These are phyloP conservation scores for Phragmites australis DNA, from an alignment of 176 grass and related monocot species.

Conservation along the genomic window DNA sequence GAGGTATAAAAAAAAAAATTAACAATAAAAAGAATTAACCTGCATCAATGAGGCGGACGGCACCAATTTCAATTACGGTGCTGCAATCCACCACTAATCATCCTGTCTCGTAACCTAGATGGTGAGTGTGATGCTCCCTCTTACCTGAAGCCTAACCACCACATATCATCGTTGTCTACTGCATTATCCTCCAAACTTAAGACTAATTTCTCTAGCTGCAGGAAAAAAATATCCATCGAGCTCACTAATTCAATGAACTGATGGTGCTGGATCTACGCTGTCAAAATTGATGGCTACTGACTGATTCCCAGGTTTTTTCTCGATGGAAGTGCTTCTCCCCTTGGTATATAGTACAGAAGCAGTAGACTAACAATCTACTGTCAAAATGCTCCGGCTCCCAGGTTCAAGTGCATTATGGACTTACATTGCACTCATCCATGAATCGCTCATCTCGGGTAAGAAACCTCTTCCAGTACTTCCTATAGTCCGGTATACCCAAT, in stretches of 20 bases:
- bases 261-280: slow-evolving; percentile 59
- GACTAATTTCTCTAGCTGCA: slow-evolving; percentile 54
- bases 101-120: slow-evolving; percentile 52
- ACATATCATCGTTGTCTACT: slow-evolving; percentile 42
- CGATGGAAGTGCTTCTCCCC: slow-evolving; percentile 37
- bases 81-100: slow-evolving; percentile 38
- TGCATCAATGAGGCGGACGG: slow-evolving; percentile 45
- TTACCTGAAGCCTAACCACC: slow-evolving; percentile 49
- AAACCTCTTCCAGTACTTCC: slow-evolving; percentile 86
- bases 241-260: slow-evolving; percentile 69
- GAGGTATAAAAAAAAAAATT: slow-evolving; percentile 52
- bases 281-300: slow-evolving; percentile 62
- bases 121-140: slow-evolving; percentile 42
- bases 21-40: slow-evolving; percentile 64
- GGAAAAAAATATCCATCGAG: slow-evolving; percentile 54
- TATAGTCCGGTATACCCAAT: slow-evolving; percentile 90
- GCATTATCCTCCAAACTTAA: slow-evolving; percentile 55
- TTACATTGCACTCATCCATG: slow-evolving; percentile 98
- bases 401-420: slow-evolving; percentile 56
- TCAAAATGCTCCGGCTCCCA: slow-evolving; percentile 37
- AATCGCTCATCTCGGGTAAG: slow-evolving; percentile 72
- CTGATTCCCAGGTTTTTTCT: slow-evolving; percentile 34
- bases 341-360: slow-evolving; percentile 60
- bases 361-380: slow-evolving; percentile 51
- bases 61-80: slow-evolving; percentile 59